Evolutionary conservation across 192 early-diverging fungal genomes (phyloP).

Genomic region (Coemansia sp.): DNA sequence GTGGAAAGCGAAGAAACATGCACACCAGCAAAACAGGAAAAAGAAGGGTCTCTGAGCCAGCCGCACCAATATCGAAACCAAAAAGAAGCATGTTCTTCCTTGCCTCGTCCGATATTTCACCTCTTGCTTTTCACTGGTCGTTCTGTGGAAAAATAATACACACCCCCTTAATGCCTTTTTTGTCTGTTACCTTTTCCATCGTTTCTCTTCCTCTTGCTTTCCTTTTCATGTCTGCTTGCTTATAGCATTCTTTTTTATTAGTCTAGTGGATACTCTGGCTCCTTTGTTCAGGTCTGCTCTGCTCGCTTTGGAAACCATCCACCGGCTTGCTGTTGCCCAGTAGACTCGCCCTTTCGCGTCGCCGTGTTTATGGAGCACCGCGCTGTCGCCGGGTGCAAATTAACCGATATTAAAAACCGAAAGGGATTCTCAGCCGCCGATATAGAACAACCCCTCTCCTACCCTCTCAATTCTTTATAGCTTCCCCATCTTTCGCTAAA

Average conservation of each 20-base stretch:
- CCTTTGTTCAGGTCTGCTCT: background rate
- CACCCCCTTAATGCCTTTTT: background rate
- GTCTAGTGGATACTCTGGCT: slow-evolving; percentile 13
- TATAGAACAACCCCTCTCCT: background rate
- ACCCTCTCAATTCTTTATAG: background rate
- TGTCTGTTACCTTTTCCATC: background rate
- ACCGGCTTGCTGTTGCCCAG: background rate
- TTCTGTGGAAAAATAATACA: too few species aligned
- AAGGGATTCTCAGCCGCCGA: background rate
- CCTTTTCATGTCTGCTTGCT: slow-evolving; percentile 1
- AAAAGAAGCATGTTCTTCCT: background rate
- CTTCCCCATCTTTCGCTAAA: background rate
- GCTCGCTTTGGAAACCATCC: background rate
- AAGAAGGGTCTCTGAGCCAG: background rate
- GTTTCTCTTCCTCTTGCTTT: background rate
- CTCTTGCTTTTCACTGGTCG: background rate
- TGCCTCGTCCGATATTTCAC: background rate
- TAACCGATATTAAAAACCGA: background rate
- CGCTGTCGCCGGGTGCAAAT: background rate
- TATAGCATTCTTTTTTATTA: background rate
- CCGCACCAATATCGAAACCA: background rate
- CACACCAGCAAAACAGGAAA: background rate
- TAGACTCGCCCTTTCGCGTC: background rate
- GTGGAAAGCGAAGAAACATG: background rate
- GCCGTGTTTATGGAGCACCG: slow-evolving; percentile 3